Evolutionary conservation across 176 grass and related monocot species (phyloP).

Genomic region (Guadua angustifolia): DNA sequence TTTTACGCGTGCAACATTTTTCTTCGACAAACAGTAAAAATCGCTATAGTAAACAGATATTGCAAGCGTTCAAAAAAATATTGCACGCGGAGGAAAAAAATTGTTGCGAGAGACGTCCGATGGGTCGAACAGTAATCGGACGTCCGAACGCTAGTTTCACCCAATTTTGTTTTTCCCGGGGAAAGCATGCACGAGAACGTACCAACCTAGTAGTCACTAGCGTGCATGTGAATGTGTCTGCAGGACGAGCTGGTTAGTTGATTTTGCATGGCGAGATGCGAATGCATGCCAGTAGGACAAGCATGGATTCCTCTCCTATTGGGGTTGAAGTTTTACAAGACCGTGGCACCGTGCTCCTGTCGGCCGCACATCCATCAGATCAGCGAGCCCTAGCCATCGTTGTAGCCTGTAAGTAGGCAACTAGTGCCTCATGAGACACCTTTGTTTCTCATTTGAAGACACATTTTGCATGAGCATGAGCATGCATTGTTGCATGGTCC

Average conservation of each 20-base stretch:
- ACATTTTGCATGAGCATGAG: background rate
- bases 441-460: constrained; percentile 5
- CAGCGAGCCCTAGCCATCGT: background rate
- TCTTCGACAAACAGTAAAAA: no score
- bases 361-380: background rate
- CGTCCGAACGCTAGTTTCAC: no score
- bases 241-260: background rate
- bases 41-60: no score
- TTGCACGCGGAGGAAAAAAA: no score
- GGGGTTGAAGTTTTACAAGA: constrained; percentile 30
- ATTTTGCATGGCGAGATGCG: constrained; percentile 2
- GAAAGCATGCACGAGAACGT: no score
- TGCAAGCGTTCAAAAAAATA: no score
- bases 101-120: no score
- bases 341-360: constrained; percentile 40
- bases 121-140: no score
- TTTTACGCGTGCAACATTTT: no score
- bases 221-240: constrained; percentile 37
- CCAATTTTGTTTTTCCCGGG: no score
- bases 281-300: constrained; percentile 36
- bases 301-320: constrained; percentile 29
- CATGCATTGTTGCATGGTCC: background rate
- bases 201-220: background rate
- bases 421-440: background rate
- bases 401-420: constrained; percentile 14